phyloP scores from a whole-genome alignment of 306 rosid genomes.

The Ceratonia siliqua region DNA sequence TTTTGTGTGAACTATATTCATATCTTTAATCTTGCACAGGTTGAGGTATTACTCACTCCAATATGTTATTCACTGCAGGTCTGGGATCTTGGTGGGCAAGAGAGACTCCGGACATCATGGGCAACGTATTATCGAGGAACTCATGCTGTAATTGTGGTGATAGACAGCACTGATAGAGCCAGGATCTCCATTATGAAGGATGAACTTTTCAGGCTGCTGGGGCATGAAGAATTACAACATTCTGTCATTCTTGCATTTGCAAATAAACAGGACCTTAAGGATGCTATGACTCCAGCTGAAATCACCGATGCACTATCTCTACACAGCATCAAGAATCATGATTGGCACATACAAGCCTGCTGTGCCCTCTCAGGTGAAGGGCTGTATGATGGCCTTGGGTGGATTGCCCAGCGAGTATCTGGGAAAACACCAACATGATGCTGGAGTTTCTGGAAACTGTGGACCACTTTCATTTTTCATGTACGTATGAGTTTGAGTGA shows the following conservation, averaged over 20 bases:
- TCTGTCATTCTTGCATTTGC: slow-evolving; percentile 80
- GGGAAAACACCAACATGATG: slow-evolving; percentile 69
- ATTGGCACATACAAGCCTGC: slow-evolving; percentile 98
- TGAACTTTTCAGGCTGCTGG: slow-evolving; percentile 85
- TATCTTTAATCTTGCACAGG: neutral
- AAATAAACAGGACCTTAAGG: slow-evolving; percentile 92
- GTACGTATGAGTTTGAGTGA: slow-evolving; percentile 30
- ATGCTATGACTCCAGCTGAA: slow-evolving; percentile 96
- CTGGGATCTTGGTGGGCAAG: slow-evolving; percentile 98
- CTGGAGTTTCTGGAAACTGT: neutral
- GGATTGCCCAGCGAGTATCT: slow-evolving; percentile 79
- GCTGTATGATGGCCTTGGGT: slow-evolving; percentile 83
- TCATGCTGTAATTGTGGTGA: slow-evolving; percentile 79
- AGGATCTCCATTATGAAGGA: slow-evolving; percentile 87
- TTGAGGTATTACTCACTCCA: slow-evolving; percentile 15
- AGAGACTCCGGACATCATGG: slow-evolving; percentile 92
- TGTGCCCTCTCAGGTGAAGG: slow-evolving; percentile 92
- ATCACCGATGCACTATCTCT: slow-evolving; percentile 85
- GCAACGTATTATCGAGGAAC: slow-evolving; percentile 96
- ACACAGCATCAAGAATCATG: slow-evolving; percentile 95
- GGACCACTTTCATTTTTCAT: slow-evolving; percentile 36
- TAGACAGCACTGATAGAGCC: slow-evolving; percentile 90
- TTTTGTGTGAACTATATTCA: slow-evolving; percentile 15
- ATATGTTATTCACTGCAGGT: slow-evolving; percentile 52
- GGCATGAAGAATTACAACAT: slow-evolving; percentile 82